Base-by-base conservation (phyloP, 805 yeast species). In the Naumovozyma dairenensis region DNA sequence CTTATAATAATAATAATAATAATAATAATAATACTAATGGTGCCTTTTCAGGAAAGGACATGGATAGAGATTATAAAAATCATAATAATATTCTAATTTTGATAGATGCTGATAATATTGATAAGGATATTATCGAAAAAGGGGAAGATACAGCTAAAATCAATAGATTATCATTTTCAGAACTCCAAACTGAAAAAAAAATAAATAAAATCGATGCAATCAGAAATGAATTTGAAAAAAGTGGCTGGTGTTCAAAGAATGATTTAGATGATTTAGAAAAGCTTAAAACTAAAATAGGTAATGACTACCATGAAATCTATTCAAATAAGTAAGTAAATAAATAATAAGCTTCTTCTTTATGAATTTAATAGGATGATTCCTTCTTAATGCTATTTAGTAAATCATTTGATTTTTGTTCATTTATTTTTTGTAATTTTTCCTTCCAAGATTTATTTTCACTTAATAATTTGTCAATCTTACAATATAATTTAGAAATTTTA, bases 401-500 rank as follows among this genome's bases (percentile, higher is more conserved):
- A 26, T 51, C 50, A 31, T 42, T 40, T 7, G 56, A 47, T 31
- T 47, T 48, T 14, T 35, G 38, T 31, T 56, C 57, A 38, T 56
- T 52, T 9, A 54, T 35, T 25, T 42, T 42, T 19, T 47, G 47
- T 15, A 56, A 35, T 33, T 43, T 38, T 19, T 32, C 29, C 32
- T 51, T 56, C 59, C 58, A 56, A 32, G 45, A 49, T 21, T 45
- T 38, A 32, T 56, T 56, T 38, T 54, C 60, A 17, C 42, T 48
- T 13, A 44, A 36, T 20, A 56, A 33, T 6, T 28, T 33, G 28
- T 46, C 49, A 10, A 56, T 46, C 9, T 38, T 46, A 7, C 32
- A 39, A 32, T 53, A 40, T 14, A 51, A 46, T 17, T 39, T 37
- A 12, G 39, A 33, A 12, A 56, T 44, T 24, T 46, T 45, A 16